Evolutionary conservation across 2,329 filamentous ascomycete genomes (phyloP).

Genomic region (Hypoxylon sp.): DNA sequence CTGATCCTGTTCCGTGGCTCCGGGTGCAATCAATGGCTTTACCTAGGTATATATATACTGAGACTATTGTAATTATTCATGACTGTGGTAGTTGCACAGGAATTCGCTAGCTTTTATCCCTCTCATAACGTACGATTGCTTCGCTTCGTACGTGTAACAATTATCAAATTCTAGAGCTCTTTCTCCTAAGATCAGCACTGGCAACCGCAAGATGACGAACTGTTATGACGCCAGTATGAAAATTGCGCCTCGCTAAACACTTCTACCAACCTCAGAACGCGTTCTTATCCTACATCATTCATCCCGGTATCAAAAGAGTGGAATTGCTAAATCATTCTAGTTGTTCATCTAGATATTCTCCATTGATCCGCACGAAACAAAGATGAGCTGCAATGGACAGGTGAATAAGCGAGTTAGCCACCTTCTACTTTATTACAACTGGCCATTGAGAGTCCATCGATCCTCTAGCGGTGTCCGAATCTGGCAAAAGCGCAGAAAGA

Average conservation of each 20-base stretch:
- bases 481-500: slow-evolving; percentile 14
- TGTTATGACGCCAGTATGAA: slow-evolving; percentile 22
- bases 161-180: not conserved
- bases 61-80: not conserved
- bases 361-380: not conserved
- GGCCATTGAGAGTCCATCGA: slow-evolving; percentile 26
- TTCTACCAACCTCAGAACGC: slow-evolving; percentile 2
- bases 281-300: slow-evolving; percentile 11
- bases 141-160: not conserved
- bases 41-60: not conserved
- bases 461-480: slow-evolving; percentile 28
- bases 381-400: not conserved
- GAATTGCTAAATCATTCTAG: not conserved
- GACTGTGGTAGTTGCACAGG: not conserved
- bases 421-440: slow-evolving; percentile 6
- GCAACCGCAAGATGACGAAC: slow-evolving; percentile 27
- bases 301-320: slow-evolving; percentile 1
- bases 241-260: slow-evolving; percentile 24
- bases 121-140: not conserved
- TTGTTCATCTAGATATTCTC: not conserved
- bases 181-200: slow-evolving; percentile 24
- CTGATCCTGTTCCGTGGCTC: slow-evolving; percentile 4
- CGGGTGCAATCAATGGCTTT: slow-evolving; percentile 16
- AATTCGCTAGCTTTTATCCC: not conserved
- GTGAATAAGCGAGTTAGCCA: not conserved